A percentile compares a stretch with the other conserved stretches of the same genome.
Evolutionary conservation across 768 basidiomycete species (phyloP).

Genomic region (Pulveroboletus ravenelii): DNA sequence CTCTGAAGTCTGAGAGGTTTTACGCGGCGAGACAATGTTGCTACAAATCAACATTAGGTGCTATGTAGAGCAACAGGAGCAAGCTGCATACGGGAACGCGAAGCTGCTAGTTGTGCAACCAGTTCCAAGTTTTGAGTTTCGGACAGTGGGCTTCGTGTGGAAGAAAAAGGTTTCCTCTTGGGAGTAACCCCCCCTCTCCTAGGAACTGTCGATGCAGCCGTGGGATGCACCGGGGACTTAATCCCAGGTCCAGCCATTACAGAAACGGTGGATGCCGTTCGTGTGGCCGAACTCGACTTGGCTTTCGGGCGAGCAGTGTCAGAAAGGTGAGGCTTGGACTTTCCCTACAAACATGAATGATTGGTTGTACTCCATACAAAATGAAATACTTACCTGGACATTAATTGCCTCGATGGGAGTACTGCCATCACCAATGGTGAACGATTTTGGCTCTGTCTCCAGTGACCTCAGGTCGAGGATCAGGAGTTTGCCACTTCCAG

Average conservation of each 20-base stretch:
- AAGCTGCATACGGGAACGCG: conserved; percentile 20
- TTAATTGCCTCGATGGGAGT: conserved; percentile 48
- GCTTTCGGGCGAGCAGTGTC: conserved; percentile 4
- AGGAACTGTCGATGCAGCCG: conserved; percentile 17
- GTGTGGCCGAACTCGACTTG: conserved; percentile 9
- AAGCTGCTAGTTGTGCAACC: conserved; percentile 5
- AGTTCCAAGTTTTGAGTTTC: conserved; percentile 20
- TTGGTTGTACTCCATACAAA: background rate
- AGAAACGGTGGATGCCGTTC: conserved; percentile 7
- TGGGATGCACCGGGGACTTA: conserved; percentile 21
- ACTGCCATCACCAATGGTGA: conserved; percentile 46
- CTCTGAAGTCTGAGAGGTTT: conserved; percentile 14
- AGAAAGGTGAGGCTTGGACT: conserved; percentile 10
- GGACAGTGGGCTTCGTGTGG: conserved; percentile 19
- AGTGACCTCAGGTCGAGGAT: conserved; percentile 59
- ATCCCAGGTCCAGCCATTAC: background rate
- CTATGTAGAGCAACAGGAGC: background rate
- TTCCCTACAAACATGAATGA: conserved; percentile 10
- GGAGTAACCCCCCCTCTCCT: conserved; percentile 19
- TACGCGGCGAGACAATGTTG: conserved; percentile 6
- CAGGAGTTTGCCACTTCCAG: conserved; percentile 58
- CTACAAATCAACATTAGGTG: conserved; percentile 7
- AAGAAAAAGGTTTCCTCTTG: conserved; percentile 23
- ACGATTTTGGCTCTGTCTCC: conserved; percentile 57
- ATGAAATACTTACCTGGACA: conserved; percentile 46